phyloP scores from a whole-genome alignment of 164 flowering plant genomes.

The Amborella trichopoda region DNA sequence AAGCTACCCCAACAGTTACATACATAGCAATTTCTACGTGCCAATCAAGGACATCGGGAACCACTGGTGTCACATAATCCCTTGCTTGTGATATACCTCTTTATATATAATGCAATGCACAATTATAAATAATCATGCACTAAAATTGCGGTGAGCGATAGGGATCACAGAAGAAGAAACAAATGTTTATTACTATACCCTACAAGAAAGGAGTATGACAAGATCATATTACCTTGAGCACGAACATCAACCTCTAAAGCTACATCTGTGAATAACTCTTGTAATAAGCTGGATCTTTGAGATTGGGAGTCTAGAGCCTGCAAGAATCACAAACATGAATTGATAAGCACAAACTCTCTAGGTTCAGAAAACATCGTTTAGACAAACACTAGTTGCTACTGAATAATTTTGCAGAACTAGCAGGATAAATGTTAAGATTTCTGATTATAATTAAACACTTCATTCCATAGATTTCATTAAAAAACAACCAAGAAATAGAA shows the following conservation, averaged over 20 bases:
- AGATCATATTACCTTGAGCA: slow-evolving; percentile 43
- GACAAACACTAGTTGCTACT: background rate
- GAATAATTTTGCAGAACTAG: background rate
- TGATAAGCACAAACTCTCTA: background rate
- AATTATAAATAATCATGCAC: background rate
- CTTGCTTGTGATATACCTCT: background rate
- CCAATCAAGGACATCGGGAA: no score
- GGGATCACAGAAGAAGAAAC: background rate
- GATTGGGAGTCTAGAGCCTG: slow-evolving; percentile 67
- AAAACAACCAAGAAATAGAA: background rate
- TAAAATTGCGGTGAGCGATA: background rate
- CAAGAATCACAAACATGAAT: slow-evolving; percentile 5
- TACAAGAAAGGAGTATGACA: background rate
- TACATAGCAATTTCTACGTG: no score
- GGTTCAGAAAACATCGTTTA: background rate
- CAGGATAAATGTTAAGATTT: background rate
- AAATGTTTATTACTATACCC: no score
- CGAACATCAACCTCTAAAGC: slow-evolving; percentile 87
- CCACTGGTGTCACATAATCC: background rate
- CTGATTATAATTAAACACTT: no score
- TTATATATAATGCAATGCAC: background rate
- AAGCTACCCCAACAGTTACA: no score
- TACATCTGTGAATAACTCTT: slow-evolving; percentile 78
- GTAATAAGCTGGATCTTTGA: slow-evolving; percentile 67
- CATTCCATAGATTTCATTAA: background rate